Percentiles rank a stretch among this genome's conserved stretches.
Conservation (phyloP, 169 alveolate genomes). For the Plasmodium knowlesi region DNA sequence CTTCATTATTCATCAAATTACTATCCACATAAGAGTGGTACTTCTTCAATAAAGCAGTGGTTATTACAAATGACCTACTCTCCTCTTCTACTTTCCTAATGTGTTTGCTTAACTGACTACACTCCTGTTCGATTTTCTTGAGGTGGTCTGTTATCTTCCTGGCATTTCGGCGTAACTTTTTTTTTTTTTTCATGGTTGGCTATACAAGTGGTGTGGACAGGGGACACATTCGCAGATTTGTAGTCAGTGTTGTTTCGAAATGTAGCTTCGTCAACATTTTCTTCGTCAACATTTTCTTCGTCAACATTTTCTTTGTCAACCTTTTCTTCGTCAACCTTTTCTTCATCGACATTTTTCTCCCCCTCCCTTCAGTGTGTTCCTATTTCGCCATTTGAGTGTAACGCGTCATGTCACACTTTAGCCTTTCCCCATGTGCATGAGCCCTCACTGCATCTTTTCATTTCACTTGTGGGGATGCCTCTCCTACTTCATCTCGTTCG, state of each 20-base stretch:
- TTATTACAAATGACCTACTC: slow-evolving; percentile 24
- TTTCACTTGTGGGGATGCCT: neutral
- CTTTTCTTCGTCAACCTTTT: neutral
- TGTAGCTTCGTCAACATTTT: neutral
- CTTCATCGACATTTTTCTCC: neutral
- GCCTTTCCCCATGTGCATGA: neutral
- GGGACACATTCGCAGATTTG: neutral
- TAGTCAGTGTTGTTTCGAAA: too few relatives aligned
- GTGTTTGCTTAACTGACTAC: slow-evolving; percentile 11
- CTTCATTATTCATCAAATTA: neutral
- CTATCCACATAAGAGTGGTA: slow-evolving; percentile 11
- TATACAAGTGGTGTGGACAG: neutral
- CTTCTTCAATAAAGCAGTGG: slow-evolving; percentile 26
- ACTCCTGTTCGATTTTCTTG: slow-evolving; percentile 21
- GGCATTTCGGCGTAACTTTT: neutral
- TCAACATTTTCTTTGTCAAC: too few relatives aligned
- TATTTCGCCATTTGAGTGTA: neutral
- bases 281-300: neutral
- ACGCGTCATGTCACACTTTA: neutral
- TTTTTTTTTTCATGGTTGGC: slow-evolving; percentile 10
- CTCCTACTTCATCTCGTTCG: neutral
- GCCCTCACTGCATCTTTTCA: neutral
- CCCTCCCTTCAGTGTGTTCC: neutral
- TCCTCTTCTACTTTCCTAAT: slow-evolving; percentile 25
- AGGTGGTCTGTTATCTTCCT: slow-evolving; percentile 6